Conservation (phyloP, 2,329 filamentous ascomycete genomes). For the Diaporthe sp. region DNA sequence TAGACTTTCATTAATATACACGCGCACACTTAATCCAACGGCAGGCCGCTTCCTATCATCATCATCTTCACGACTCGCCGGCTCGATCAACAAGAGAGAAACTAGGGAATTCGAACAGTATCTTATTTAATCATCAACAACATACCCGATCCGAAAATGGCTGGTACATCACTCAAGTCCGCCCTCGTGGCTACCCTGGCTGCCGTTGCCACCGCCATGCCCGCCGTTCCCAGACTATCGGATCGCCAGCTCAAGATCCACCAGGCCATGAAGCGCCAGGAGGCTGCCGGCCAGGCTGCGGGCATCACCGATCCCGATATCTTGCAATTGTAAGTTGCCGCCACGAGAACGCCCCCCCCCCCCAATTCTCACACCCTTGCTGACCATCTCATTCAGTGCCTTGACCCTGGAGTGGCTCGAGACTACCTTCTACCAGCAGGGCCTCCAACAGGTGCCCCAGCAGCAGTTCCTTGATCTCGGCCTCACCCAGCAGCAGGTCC, state of each 20-base stretch:
- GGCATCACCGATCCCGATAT: constrained; percentile 66
- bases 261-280: constrained; percentile 60
- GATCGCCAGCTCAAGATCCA: constrained; percentile 57
- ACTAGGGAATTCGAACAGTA: constrained; percentile 13
- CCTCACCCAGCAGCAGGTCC: constrained; percentile 63
- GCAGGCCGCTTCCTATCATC: constrained; percentile 54
- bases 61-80: constrained; percentile 36
- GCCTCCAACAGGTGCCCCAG: constrained; percentile 73
- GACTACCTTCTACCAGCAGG: constrained; percentile 76
- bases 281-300: constrained; percentile 56
- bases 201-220: constrained; percentile 58
- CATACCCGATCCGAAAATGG: constrained; percentile 51
- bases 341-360: too few relatives aligned
- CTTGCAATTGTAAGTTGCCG: constrained; percentile 67
- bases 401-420: constrained; percentile 82
- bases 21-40: constrained; percentile 44
- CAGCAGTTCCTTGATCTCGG: constrained; percentile 73
- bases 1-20: constrained; percentile 43
- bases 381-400: constrained; percentile 57
- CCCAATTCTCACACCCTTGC: too few relatives aligned
- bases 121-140: constrained; percentile 40
- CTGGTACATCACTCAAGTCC: constrained; percentile 56
- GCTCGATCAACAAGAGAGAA: constrained; percentile 39
- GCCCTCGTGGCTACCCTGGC: constrained; percentile 56
- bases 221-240: constrained; percentile 56